Base-by-base conservation (phyloP, 2,329 filamentous ascomycete genomes). In the Penicillium verrucosum region DNA sequence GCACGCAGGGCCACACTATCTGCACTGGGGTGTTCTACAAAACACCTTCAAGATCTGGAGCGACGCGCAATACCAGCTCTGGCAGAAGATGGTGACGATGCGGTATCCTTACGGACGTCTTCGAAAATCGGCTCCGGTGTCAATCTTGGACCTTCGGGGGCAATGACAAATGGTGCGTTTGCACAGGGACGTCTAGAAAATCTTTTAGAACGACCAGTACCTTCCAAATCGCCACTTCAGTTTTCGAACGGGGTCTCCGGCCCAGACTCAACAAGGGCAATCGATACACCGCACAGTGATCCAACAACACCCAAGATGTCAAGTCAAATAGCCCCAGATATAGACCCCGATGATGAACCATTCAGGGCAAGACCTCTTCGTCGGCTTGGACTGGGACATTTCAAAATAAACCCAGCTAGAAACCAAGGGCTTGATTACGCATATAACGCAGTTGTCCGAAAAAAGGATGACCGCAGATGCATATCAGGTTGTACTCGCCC, bases 401-500 rank as follows among this genome's bases (percentile, higher is more conserved):
- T 96, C 78, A 93, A 88, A 70, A 79, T 94, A 65, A 96, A 96
- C 61, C 87, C 90, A 0, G 77, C 78, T 5, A 82, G 80, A 63
- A 93, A 92, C 61, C 81, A 88, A 41, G 89, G 89, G 2, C 78
- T 85, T 42, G 82, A 86, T 52, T 90, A 85, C 72, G 90, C 90
- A 11, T 96, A 85, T 69, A 78, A 82, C 1, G 88, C 93, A 57
- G 87, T 92, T 0, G 82, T 95, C 14, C 86, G 92, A 51, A 84
- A 83, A 53, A 87, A 82, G 61, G 82, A 85, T 10, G 84, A 88
- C 40, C 86, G 90, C 36, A 84, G 86, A 48, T 87, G 84, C 58
- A 78, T 96, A 10, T 81, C 85, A 3, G 89, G 89, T 12, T 96
- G 92, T 69, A 87, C 85, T 3, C 85, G 88, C 51, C 80, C 86